A percentile compares a stretch with the other conserved stretches of the same genome.
phyloP scores from a whole-genome alignment of 208 protist species.

The Trypanosoma melophagium region DNA sequence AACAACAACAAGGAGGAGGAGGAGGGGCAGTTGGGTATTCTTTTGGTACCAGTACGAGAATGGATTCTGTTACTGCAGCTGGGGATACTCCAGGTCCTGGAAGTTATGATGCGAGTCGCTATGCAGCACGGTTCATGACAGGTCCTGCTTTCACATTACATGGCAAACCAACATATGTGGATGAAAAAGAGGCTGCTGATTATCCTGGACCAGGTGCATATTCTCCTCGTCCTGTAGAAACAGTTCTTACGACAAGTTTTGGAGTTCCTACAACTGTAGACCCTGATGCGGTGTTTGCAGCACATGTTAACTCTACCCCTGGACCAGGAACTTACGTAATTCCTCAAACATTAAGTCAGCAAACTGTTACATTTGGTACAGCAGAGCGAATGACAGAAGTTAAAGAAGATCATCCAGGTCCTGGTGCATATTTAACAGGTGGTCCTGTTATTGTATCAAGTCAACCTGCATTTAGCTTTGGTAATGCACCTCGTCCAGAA shows the following conservation, averaged over 20 bases:
- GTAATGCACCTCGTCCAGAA: conserved; percentile 12
- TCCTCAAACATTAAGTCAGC: conserved; percentile 16
- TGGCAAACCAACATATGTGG: conserved; percentile 21
- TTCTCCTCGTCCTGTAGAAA: conserved; percentile 25
- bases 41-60: conserved; percentile 29
- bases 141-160: conserved; percentile 25
- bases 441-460: conserved; percentile 24
- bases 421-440: conserved; percentile 29
- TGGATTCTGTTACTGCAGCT: not conserved
- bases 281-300: conserved; percentile 13
- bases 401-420: conserved; percentile 21
- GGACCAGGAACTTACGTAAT: conserved; percentile 23
- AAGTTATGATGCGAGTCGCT: conserved; percentile 29
- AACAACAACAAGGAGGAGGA: too few relatives aligned
- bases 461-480: conserved; percentile 23
- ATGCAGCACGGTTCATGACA: conserved; percentile 15
- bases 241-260: conserved; percentile 17
- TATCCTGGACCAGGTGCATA: conserved; percentile 48
- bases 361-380: conserved; percentile 14
- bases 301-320: conserved; percentile 23
- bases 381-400: not conserved
- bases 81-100: conserved; percentile 32
- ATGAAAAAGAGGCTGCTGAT: not conserved
- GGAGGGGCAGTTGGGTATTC: conserved; percentile 9
- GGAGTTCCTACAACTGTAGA: conserved; percentile 20